Conservation (phyloP, 2,329 filamentous ascomycete genomes). For the Aotearoamyces nothofagi region DNA sequence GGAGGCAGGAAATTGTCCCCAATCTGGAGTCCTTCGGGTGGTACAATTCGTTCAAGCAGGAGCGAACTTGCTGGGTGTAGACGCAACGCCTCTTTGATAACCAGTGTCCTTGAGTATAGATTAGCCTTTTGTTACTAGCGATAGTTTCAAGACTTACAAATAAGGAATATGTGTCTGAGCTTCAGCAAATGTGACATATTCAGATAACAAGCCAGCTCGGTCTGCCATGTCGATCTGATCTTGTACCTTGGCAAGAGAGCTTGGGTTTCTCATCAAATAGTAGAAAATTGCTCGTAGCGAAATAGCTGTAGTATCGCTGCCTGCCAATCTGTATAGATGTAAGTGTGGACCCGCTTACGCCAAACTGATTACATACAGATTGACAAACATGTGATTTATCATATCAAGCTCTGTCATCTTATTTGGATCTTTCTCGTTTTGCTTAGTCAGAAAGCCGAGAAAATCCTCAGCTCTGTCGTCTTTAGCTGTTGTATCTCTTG, state of each 20-base stretch:
- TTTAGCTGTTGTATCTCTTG: not conserved
- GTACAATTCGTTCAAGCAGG: constrained; percentile 26
- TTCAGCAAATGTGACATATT: constrained; percentile 1
- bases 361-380: constrained; percentile 6
- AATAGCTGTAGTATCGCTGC: constrained; percentile 25
- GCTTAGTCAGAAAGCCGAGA: constrained; percentile 3
- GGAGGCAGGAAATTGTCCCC: constrained; percentile 15
- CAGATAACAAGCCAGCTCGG: not conserved
- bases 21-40: constrained; percentile 10
- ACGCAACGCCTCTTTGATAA: constrained; percentile 25
- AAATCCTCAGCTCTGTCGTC: not conserved
- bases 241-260: constrained; percentile 15
- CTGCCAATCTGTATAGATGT: constrained; percentile 12
- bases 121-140: not conserved
- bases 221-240: constrained; percentile 19
- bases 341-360: too few species aligned
- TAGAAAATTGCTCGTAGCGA: constrained; percentile 24
- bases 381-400: constrained; percentile 8
- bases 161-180: not conserved
- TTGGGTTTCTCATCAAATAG: constrained; percentile 19
- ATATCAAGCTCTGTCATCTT: constrained; percentile 8
- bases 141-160: not conserved
- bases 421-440: constrained; percentile 7
- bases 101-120: not conserved
- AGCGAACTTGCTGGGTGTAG: constrained; percentile 25